Evolutionary conservation across 2,329 filamentous ascomycete genomes (phyloP).

Genomic region (Diplodia corticola): DNA sequence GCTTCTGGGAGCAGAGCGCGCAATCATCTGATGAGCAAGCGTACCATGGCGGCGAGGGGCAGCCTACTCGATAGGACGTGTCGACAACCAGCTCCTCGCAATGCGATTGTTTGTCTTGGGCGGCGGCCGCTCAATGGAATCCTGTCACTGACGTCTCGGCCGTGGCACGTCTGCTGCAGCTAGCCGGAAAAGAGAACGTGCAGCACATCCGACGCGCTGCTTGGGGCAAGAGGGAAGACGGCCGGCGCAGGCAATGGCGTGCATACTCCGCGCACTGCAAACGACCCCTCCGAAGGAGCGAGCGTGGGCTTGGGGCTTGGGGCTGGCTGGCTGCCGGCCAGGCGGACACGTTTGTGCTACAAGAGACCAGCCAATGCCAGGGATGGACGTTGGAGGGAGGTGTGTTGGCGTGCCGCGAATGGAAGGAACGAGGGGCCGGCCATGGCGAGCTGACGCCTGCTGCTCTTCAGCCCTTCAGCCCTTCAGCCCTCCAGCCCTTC

Average conservation of each 20-base stretch:
- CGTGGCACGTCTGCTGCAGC: conserved; percentile 99
- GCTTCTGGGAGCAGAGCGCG: not conserved
- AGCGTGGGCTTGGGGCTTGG: not conserved
- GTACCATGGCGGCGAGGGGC: conserved; percentile 16
- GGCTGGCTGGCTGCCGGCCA: conserved; percentile 11
- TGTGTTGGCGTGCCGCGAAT: conserved; percentile 19
- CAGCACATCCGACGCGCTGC: conserved; percentile 5
- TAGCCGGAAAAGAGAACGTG: conserved; percentile 63
- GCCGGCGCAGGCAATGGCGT: conserved; percentile 6
- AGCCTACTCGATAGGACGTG: not conserved
- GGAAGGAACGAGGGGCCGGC: conserved; percentile 1
- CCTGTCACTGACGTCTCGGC: conserved; percentile 58
- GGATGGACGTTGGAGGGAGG: conserved; percentile 15
- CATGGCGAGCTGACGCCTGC: conserved; percentile 9
- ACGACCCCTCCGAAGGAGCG: not conserved
- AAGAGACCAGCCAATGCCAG: conserved; percentile 19
- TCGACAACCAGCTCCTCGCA: not conserved
- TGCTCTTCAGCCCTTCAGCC: not conserved
- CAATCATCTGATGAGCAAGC: conserved; percentile 11
- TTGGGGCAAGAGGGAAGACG: not conserved
- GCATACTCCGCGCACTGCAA: not conserved
- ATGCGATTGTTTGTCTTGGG: conserved; percentile 12
- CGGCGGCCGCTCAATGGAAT: conserved; percentile 6
- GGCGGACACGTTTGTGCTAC: conserved; percentile 8
- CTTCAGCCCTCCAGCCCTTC: conserved; percentile 2